Evolutionary conservation across 257 asterid species (phyloP).

Genomic region (Nicotiana tomentosiformis): DNA sequence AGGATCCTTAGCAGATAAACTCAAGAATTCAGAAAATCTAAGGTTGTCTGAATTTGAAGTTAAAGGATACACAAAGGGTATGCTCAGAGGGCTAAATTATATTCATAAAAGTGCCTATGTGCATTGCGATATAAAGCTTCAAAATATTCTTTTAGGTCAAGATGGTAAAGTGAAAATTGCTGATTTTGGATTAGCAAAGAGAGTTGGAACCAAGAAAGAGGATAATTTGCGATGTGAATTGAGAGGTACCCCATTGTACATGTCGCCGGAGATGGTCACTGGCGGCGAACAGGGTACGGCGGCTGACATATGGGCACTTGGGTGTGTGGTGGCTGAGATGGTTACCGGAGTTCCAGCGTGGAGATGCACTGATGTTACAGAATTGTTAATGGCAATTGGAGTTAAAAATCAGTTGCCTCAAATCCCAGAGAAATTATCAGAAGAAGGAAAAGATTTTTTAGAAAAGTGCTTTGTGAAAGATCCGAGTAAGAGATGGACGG

Average conservation of each 20-base stretch:
- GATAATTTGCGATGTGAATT: constrained; percentile 25
- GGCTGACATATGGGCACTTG: constrained; percentile 85
- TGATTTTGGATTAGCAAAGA: constrained; percentile 81
- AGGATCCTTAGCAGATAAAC: constrained; percentile 49
- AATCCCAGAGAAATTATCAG: constrained; percentile 46
- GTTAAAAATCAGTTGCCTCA: constrained; percentile 53
- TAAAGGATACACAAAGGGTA: constrained; percentile 37
- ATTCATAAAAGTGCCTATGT: constrained; percentile 60
- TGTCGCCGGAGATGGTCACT: constrained; percentile 86
- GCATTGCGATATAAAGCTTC: constrained; percentile 86
- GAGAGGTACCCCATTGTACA: constrained; percentile 89
- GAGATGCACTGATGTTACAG: constrained; percentile 42
- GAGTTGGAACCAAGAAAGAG: constrained; percentile 9
- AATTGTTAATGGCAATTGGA: constrained; percentile 57
- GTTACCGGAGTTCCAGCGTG: constrained; percentile 54
- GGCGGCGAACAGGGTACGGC: constrained; percentile 55
- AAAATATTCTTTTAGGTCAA: constrained; percentile 47
- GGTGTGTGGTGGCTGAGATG: constrained; percentile 80
- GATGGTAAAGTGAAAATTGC: constrained; percentile 53
- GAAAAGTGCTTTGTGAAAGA: constrained; percentile 53
- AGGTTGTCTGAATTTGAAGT: constrained; percentile 41
- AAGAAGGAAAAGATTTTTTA: constrained; percentile 62
- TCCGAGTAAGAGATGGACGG: constrained; percentile 79
- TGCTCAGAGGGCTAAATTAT: constrained; percentile 46
- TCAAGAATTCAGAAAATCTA: constrained; percentile 26